A percentile compares a stretch with the other conserved stretches of the same genome.
phyloP scores from a whole-genome alignment of 2,329 filamentous ascomycete species.

The Penicillium sp. region DNA sequence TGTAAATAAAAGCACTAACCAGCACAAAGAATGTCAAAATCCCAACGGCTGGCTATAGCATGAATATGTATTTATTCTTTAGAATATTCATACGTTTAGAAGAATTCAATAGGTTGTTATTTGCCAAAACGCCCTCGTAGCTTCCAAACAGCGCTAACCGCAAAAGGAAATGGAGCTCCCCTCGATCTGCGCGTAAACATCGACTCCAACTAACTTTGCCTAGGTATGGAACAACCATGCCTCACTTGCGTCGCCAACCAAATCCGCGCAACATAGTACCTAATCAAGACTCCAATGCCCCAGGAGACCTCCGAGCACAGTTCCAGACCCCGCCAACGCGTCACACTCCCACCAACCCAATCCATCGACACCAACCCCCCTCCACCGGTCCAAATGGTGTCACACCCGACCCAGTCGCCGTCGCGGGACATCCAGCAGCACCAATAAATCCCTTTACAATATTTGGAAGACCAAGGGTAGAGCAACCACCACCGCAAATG shows the following conservation, averaged over 20 bases:
- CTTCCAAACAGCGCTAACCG: slow-evolving; percentile 15
- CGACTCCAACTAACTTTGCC: not conserved
- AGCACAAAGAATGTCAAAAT: not conserved
- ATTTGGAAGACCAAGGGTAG: slow-evolving; percentile 15
- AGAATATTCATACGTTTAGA: fast-evolving
- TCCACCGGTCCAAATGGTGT: slow-evolving; percentile 25
- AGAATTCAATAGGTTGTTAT: not conserved
- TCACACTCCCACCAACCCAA: slow-evolving; percentile 25
- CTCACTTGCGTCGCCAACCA: slow-evolving; percentile 23
- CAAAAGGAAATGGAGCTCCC: slow-evolving; percentile 14
- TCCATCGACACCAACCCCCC: slow-evolving; percentile 25
- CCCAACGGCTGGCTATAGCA: not conserved
- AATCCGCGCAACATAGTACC: slow-evolving; percentile 13
- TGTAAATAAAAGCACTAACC: not conserved
- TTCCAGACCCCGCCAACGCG: slow-evolving; percentile 35
- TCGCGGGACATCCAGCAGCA: slow-evolving; percentile 17
- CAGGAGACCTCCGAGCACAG: slow-evolving; percentile 22
- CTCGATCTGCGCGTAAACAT: slow-evolving; percentile 15
- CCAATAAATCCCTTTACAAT: slow-evolving; percentile 16
- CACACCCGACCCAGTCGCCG: slow-evolving; percentile 21
- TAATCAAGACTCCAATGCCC: slow-evolving; percentile 12
- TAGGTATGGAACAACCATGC: slow-evolving; percentile 10
- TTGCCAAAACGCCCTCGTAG: not conserved
- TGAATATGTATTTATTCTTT: not conserved
- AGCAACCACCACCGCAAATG: slow-evolving; percentile 5